phyloP scores from a whole-genome alignment of 257 asterid species.

The Solanum corneliomulleri region DNA sequence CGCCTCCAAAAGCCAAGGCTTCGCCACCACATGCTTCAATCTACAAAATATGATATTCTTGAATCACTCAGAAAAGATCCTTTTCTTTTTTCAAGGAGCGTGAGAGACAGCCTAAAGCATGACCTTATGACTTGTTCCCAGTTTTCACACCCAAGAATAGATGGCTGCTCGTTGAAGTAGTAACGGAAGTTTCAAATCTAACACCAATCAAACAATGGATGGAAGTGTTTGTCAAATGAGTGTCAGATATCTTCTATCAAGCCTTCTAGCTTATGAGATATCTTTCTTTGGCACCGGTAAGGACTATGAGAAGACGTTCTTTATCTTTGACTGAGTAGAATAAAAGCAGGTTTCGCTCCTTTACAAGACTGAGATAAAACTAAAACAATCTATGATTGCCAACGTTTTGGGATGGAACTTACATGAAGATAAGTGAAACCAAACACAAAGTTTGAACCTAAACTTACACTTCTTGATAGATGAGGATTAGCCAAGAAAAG shows the following conservation, averaged over 20 bases:
- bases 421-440: background rate
- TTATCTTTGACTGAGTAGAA: background rate
- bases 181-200: background rate
- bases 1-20: slow-evolving; percentile 90
- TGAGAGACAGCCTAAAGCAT: background rate
- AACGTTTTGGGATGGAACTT: background rate
- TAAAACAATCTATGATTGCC: background rate
- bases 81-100: background rate
- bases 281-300: background rate
- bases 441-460: background rate
- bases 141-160: background rate
- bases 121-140: background rate
- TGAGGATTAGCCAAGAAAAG: background rate
- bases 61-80: background rate
- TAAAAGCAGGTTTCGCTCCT: background rate
- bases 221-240: background rate
- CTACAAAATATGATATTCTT: slow-evolving; percentile 21
- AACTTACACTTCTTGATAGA: background rate
- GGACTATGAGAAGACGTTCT: background rate
- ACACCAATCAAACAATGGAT: background rate
- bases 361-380: background rate
- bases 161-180: background rate
- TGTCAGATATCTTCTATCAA: background rate
- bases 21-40: slow-evolving; percentile 83
- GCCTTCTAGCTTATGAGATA: background rate